Evolutionary conservation across 805 yeast species (phyloP), one percentile per base, ranked within the genome.

Genomic region (Ogataea angusta): DNA sequence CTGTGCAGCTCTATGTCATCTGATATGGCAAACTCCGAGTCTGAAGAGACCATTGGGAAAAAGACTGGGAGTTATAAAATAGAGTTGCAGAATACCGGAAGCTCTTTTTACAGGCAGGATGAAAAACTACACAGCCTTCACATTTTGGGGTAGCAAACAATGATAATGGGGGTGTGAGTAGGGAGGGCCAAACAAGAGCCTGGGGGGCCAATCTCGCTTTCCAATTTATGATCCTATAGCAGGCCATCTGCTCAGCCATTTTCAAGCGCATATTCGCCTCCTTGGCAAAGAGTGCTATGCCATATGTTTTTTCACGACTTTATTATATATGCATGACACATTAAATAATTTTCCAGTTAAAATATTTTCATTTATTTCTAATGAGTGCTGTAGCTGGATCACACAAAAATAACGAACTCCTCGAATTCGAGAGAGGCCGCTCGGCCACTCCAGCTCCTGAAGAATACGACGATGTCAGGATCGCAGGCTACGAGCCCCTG

Each of bases 401-500:
- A 22, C 28, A 18, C 7, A 19, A 34, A 5, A 26, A 37, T 7
- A 18, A 30, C 38, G 45, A 35, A 6, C 35, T 42, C 9, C 34
- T 46, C 21, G 34, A 34, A 9, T 42, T 40, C 29, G 30, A 36
- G 3, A 41, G 50, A 38, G 18, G 47, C 17, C 43, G 30, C 14
- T 42, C 56, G 18, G 36, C 49, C 13, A 71, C 80, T 10, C 84
- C 84, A 30, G 66, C 70, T 34, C 79, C 78, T 43, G 82, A 77
- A 51, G 90, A 83, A 60, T 76, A 75, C 70, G 82, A 76, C 52
- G 91, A 86, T 54, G 83, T 84, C 53, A 73, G 87, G 70, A 59
- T 87, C 56, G 68, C 80, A 46, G 97, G 96, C 47, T 91, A 89
- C 78, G 95, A 91, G 59, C 99, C 99, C 10, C 71, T 93, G 50